Base-by-base conservation (phyloP, 495 filamentous ascomycete genomes). In the Symbiotaphrina buchneri region DNA sequence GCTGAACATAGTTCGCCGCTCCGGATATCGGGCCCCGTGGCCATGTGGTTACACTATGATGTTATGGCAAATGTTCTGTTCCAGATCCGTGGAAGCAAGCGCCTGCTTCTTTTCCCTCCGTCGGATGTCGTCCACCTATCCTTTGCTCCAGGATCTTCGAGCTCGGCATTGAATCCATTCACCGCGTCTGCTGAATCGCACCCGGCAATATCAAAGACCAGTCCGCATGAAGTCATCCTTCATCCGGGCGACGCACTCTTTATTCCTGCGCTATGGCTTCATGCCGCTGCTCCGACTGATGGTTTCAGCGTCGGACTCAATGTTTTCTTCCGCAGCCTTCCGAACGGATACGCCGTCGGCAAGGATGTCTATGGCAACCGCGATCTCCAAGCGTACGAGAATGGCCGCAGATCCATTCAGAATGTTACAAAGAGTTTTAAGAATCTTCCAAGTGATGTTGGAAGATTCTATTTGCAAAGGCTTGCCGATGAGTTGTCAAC, bases 31-130 rank as follows among this genome's bases (percentile, higher is more conserved):
- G 78, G 80, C 1, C 71, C 66, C 0, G 80, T 90, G 3, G 71
- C 65, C 17, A 80, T 95, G 68, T 93, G 82, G 84, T 56, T 91
- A 17, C 81, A 93, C 47, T 92, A 84, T 54, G 80, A 92, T 48
- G 74, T 77, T 51, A 84, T 90, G 71, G 81, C 80, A 16, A 93
- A 91, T 42, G 58, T 92, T 5, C 70, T 87, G 27, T 85, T 76
- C 45, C 83, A 91, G 41, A 61, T 85, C 35, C 50, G 54, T 21
- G 78, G 81, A 17, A 53, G 55, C 0, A 85, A 84, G 47, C 53
- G 63, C 21, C 58, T 92, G 19, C 47, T 79, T 3, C 58, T 93
- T 10, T 93, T 74, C 48, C 80, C 77, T 7, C 82, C 84, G 1
- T 49, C 58, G 2, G 77, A 92, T 45, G 71, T 84, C 18, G 55